A percentile compares a stretch with the other conserved stretches of the same genome.
These are phyloP conservation scores for Haematococcus lacustris DNA, from an alignment of 139 green algal genomes.

Conservation along the genomic window DNA sequence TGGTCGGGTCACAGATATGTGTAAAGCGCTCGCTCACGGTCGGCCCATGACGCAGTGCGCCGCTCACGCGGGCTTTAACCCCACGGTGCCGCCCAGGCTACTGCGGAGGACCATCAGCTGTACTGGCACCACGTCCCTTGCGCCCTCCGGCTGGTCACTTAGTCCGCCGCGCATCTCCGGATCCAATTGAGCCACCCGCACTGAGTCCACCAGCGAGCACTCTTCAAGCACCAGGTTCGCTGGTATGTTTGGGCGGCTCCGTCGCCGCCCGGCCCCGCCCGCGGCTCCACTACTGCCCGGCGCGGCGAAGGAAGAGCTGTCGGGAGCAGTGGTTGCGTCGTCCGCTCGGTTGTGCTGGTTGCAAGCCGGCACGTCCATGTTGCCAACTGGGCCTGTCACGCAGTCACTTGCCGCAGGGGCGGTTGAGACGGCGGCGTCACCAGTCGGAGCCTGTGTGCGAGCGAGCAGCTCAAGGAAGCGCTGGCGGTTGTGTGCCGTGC, in stretches of 20 bases:
- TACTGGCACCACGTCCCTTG: conserved; percentile 1
- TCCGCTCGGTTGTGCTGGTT: too few relatives aligned
- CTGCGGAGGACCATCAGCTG: not conserved
- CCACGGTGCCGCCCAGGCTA: not conserved
- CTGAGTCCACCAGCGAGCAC: not conserved
- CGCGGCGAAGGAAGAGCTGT: too few relatives aligned
- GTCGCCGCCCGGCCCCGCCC: not conserved
- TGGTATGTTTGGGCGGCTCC: too few relatives aligned
- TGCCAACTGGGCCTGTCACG: too few relatives aligned
- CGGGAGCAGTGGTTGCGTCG: too few relatives aligned
- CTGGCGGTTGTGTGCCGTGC: conserved; percentile 37
- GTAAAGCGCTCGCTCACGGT: too few relatives aligned
- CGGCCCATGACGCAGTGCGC: too few relatives aligned
- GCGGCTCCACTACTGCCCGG: not conserved
- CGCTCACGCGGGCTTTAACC: not conserved
- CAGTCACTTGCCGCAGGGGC: too few relatives aligned
- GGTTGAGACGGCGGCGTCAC: not conserved
- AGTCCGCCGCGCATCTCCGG: not conserved
- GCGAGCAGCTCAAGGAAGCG: conserved; percentile 33
- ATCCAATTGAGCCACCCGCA: not conserved
- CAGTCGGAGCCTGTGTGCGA: not conserved
- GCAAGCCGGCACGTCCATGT: too few relatives aligned
- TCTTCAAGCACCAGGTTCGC: not conserved
- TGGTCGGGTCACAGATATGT: too few relatives aligned
- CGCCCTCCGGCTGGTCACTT: not conserved